Conservation (phyloP, 257 asterid genomes). For the Ilex aquifolium region DNA sequence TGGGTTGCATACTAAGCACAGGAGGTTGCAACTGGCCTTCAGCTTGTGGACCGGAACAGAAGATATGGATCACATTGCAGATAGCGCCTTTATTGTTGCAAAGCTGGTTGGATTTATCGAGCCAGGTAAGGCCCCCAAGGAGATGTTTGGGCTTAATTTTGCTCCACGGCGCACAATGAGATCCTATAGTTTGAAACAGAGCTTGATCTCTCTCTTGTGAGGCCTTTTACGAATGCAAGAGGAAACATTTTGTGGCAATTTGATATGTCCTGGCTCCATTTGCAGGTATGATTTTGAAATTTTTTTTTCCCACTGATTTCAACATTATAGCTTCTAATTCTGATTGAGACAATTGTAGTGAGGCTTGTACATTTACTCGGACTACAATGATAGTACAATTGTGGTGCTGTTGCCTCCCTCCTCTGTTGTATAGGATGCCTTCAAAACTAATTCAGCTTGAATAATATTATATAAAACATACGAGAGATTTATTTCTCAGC, state of each 20-base stretch:
- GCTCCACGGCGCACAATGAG: constrained; percentile 48
- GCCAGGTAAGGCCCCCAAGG: constrained; percentile 61
- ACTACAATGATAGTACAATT: too few species aligned
- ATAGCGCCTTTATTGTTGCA: constrained; percentile 73
- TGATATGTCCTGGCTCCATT: too few species aligned
- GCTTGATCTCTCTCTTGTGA: constrained; percentile 56
- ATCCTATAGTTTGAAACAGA: constrained; percentile 51
- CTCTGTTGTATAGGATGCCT: too few species aligned
- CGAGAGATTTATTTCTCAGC: too few species aligned
- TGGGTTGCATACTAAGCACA: constrained; percentile 50
- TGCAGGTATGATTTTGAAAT: too few species aligned
- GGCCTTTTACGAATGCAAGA: not conserved
- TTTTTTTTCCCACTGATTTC: too few species aligned
- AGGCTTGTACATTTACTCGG: too few species aligned
- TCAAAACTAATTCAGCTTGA: too few species aligned
- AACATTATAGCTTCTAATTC: too few species aligned
- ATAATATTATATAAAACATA: too few species aligned
- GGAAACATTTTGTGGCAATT: not conserved
- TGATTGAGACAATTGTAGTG: too few species aligned
- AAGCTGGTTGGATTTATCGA: constrained; percentile 59
- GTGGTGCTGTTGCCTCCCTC: too few species aligned
- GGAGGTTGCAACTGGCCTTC: constrained; percentile 71
- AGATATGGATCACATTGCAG: constrained; percentile 61
- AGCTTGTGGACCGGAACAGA: constrained; percentile 63
- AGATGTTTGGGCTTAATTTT: constrained; percentile 82